phyloP scores from a whole-genome alignment of 1,139 yeast species.

The Yamadazyma spencermartinsiae region DNA sequence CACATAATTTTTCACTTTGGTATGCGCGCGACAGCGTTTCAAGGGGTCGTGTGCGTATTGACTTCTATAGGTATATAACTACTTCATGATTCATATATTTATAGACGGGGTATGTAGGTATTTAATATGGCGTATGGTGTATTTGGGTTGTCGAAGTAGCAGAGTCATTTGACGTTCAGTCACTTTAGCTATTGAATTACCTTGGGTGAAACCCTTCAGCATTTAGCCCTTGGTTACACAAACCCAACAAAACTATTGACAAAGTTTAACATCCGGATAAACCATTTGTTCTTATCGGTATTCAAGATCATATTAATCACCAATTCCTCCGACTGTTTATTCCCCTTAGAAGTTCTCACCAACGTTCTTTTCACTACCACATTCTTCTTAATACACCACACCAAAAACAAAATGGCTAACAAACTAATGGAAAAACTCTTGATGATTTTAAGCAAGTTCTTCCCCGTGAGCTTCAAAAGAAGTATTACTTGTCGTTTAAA shows the following conservation, averaged over 20 bases:
- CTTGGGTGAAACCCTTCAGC: no score
- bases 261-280: conserved; percentile 38
- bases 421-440: conserved; percentile 41
- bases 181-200: no score
- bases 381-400: conserved; percentile 47
- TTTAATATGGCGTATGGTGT: no score
- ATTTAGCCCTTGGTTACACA: no score
- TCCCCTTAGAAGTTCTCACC: conserved; percentile 32
- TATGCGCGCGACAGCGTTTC: no score
- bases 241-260: conserved; percentile 48
- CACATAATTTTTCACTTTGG: conserved; percentile 15
- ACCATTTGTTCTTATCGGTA: conserved; percentile 50
- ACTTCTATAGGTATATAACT: no score
- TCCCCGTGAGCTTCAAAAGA: conserved; percentile 30
- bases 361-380: conserved; percentile 42
- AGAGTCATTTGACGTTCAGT: no score
- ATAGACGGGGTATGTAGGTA: no score
- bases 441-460: conserved; percentile 26
- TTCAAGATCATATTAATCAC: conserved; percentile 47
- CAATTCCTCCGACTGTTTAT: conserved; percentile 37
- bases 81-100: no score
- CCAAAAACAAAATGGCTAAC: conserved; percentile 39
- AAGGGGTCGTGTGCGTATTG: no score
- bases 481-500: conserved; percentile 25
- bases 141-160: no score